phyloP scores from a whole-genome alignment of 371 early-diverging fungal species.

The Mucor mucedo region DNA sequence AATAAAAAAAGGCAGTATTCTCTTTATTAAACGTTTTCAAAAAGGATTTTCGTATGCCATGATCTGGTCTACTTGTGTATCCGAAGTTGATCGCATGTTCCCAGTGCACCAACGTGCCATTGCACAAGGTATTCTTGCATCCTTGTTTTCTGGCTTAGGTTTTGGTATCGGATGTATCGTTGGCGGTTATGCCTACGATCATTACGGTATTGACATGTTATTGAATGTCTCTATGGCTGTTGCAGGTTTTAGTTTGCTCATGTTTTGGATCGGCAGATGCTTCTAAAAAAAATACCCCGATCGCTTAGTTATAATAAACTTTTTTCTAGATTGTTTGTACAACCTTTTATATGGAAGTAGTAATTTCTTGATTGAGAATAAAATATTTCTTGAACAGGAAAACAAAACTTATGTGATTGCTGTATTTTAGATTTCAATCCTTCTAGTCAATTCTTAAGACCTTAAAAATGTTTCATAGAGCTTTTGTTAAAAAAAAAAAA shows the following conservation, averaged over 20 bases:
- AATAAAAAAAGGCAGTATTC: background rate
- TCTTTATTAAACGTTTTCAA: background rate
- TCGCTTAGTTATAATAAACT: no score
- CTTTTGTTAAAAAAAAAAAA: no score
- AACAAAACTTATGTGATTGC: no score
- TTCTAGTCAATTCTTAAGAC: no score
- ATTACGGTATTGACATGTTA: slow-evolving; percentile 32
- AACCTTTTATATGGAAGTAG: no score
- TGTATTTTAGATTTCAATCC: no score
- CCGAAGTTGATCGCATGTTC: slow-evolving; percentile 48
- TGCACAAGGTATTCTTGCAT: slow-evolving; percentile 50
- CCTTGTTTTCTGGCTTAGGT: slow-evolving; percentile 43
- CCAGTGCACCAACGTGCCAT: slow-evolving; percentile 48
- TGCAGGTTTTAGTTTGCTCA: slow-evolving; percentile 14
- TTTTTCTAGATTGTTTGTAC: no score
- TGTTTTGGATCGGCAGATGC: slow-evolving; percentile 24
- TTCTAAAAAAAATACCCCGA: background rate
- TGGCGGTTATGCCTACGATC: slow-evolving; percentile 42
- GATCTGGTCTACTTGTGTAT: slow-evolving; percentile 49
- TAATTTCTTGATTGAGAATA: no score
- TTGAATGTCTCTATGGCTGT: slow-evolving; percentile 26
- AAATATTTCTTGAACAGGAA: no score
- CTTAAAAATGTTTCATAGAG: no score
- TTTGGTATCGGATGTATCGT: slow-evolving; percentile 46
- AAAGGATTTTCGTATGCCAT: slow-evolving; percentile 38